Base-by-base conservation (phyloP, 305 asterid genomes). In the Fraxinus albicans region DNA sequence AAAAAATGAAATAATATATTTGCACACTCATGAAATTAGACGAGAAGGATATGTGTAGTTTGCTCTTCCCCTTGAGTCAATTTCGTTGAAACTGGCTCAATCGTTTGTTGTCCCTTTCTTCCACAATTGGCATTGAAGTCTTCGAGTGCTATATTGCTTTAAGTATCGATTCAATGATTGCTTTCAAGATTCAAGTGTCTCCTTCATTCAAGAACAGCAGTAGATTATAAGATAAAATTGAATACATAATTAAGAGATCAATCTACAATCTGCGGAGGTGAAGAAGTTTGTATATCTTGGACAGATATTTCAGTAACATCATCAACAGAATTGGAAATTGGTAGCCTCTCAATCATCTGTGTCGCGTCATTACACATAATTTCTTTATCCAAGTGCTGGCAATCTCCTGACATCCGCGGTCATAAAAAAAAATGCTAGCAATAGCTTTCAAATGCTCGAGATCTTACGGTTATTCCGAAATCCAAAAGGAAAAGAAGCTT, bases 401-500 rank as follows among this genome's bases (percentile, higher is more conserved):
- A 25, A 25, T 25, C 0, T 25, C 27, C 27, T 25, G 27, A 25
- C 27, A 25, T 25, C 27, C 27, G 27, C 27, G 27, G 27, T 25
- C 27, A 25, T 25, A 25, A 25, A 25, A 25, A 25, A 25, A 25
- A 25, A 25, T 92, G 94, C 40, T 93, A 97, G 85, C 98, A 96
- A 73, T 96, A 96, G 89, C 89, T 90, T 77, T 93, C 94, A 55
- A 94, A 96, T 77, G 90, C 92, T 50, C 92, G 83, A 2, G 97
- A 86, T 80, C 95, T 92, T 36, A 96, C 96, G 0, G 83, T 34
- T 4, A 93, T 90, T 4, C 90, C 90, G 47, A 94, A 96, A 87
- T 93, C 96, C 58, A 94, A 67, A 76, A 90, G 82, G 86, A 94
- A 93, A 19, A 94, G 95, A 35, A 96, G 78, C 84, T 96, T 96